Conservation (phyloP, 2,329 filamentous ascomycete species). For the Ophiosphaerella herpotricha region DNA sequence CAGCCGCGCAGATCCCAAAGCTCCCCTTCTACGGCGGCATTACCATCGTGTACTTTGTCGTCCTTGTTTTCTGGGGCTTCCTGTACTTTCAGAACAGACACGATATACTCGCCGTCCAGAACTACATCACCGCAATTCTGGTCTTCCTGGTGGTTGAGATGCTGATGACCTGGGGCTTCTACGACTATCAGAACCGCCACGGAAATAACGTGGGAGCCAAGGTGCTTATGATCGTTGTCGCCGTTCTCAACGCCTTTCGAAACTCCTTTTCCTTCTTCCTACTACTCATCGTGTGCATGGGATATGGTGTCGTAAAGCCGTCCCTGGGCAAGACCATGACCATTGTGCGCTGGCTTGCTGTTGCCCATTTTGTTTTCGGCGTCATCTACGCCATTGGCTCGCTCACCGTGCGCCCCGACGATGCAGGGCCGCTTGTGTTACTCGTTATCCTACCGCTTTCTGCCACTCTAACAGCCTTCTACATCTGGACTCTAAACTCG, state of each 20-base stretch:
- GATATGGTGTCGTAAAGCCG: constrained; percentile 95
- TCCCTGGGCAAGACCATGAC: constrained; percentile 92
- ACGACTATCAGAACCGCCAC: constrained; percentile 92
- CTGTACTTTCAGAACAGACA: constrained; percentile 92
- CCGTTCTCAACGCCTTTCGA: constrained; percentile 86
- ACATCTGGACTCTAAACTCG: constrained; percentile 97
- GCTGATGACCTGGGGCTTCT: constrained; percentile 98
- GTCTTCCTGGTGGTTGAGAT: constrained; percentile 94
- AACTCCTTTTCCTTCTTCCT: constrained; percentile 99
- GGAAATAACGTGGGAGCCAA: constrained; percentile 84
- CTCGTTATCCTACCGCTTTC: constrained; percentile 92
- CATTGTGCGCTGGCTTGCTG: constrained; percentile 86
- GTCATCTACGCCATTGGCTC: constrained; percentile 91
- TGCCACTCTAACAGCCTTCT: constrained; percentile 91
- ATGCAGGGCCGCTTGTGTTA: constrained; percentile 85
- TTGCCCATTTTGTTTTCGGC: constrained; percentile 92
- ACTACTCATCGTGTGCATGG: constrained; percentile 97
- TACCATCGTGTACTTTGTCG: constrained; percentile 88
- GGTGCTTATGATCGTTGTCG: constrained; percentile 86
- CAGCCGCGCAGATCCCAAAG: constrained; percentile 94
- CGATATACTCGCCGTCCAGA: constrained; percentile 95
- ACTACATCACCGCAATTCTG: constrained; percentile 97
- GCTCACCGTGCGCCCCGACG: constrained; percentile 85
- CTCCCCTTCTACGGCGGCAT: constrained; percentile 95
- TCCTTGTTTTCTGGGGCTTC: constrained; percentile 89